Evolutionary conservation across 371 early-diverging fungal species (phyloP).

Genomic region (Mycotypha africana): DNA sequence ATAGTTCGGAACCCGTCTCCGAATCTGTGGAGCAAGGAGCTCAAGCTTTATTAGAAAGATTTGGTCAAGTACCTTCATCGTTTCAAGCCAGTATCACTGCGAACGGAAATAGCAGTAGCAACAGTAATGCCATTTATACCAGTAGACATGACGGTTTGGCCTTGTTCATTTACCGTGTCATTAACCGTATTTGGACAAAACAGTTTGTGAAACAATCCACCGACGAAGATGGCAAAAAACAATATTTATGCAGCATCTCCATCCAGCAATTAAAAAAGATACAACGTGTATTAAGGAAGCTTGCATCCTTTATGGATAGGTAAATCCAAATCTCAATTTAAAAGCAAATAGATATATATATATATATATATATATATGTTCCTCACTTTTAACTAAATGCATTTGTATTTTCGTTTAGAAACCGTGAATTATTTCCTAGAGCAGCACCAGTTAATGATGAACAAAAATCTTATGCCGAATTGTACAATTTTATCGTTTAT

Average conservation of each 20-base stretch:
- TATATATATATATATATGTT: too few species aligned
- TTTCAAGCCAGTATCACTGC: not conserved
- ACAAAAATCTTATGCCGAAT: not conserved
- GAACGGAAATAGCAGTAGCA: too few species aligned
- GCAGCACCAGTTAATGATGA: not conserved
- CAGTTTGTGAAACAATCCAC: slow-evolving; percentile 34
- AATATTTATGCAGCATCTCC: not conserved
- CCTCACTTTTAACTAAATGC: too few species aligned
- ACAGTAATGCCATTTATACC: slow-evolving; percentile 17
- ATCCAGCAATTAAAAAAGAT: slow-evolving; percentile 1
- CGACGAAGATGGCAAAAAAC: not conserved
- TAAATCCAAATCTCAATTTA: not conserved
- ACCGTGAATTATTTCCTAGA: not conserved
- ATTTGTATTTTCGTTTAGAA: not conserved
- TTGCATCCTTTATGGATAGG: slow-evolving; percentile 1
- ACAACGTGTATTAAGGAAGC: not conserved
- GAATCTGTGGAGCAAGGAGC: slow-evolving; percentile 10
- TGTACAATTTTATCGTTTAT: slow-evolving; percentile 4
- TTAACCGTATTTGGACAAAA: slow-evolving; percentile 69
- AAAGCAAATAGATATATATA: too few species aligned
- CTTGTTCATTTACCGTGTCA: slow-evolving; percentile 64
- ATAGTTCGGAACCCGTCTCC: slow-evolving; percentile 5
- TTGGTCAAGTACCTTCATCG: slow-evolving; percentile 17
- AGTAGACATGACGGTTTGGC: slow-evolving; percentile 75
- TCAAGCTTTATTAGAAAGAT: slow-evolving; percentile 11